These are phyloP conservation scores for Jaenimonas drosophilae DNA, from an alignment of 208 protist genomes.

Conservation along the genomic window DNA sequence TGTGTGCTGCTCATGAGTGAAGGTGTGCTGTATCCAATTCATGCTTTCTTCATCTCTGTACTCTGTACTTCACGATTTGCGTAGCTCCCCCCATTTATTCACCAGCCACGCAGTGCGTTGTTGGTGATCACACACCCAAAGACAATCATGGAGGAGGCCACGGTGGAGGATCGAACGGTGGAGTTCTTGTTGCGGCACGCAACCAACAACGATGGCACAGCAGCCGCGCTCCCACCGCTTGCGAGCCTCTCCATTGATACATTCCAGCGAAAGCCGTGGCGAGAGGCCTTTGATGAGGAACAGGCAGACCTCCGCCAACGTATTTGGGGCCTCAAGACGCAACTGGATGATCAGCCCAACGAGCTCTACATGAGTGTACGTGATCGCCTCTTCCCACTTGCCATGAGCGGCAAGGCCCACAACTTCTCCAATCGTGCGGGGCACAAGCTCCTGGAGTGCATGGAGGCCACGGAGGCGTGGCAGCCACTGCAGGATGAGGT, in stretches of 20 bases:
- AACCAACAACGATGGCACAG: too few relatives aligned
- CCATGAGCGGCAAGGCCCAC: constrained; percentile 17
- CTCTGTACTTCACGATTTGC: too few relatives aligned
- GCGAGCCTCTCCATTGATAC: constrained; percentile 6
- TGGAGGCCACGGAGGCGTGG: constrained; percentile 71
- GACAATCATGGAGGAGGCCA: constrained; percentile 11
- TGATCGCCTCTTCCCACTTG: constrained; percentile 62
- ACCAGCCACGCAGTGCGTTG: too few relatives aligned
- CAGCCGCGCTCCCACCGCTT: constrained; percentile 20
- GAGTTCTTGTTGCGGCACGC: constrained; percentile 60
- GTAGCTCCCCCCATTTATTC: too few relatives aligned
- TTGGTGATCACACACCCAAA: too few relatives aligned
- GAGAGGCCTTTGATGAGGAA: constrained; percentile 63
- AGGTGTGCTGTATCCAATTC: too few relatives aligned
- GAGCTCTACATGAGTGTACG: constrained; percentile 33
- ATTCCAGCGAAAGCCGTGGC: constrained; percentile 42
- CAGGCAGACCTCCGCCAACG: constrained; percentile 22
- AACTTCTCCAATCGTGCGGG: constrained; percentile 83
- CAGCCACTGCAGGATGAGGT: constrained; percentile 24
- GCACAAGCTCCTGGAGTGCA: constrained; percentile 82
- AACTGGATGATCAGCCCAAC: constrained; percentile 34
- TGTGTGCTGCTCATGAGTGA: too few relatives aligned
- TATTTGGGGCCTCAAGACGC: constrained; percentile 52
- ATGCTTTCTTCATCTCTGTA: too few relatives aligned
- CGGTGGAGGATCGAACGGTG: constrained; percentile 49